Conservation (phyloP, 2,329 filamentous ascomycete species). For the Colletotrichum horii region DNA sequence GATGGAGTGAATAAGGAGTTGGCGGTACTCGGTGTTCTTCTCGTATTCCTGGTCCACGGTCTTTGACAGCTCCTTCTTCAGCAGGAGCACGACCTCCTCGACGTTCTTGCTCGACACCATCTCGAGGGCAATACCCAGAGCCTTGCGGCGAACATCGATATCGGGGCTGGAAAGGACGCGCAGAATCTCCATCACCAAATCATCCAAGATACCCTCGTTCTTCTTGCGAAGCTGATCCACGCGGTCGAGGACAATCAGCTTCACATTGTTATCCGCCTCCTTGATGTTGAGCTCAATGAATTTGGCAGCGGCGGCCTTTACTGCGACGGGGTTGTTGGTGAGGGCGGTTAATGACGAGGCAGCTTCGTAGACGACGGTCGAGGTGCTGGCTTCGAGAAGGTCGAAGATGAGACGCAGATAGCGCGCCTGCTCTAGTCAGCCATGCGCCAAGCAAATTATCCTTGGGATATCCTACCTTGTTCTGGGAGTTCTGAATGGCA, state of each 20-base stretch:
- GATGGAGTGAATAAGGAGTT: constrained; percentile 94
- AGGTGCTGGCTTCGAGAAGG: constrained; percentile 88
- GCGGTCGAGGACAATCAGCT: constrained; percentile 94
- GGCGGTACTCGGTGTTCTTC: constrained; percentile 95
- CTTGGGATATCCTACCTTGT: constrained; percentile 70
- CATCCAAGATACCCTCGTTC: constrained; percentile 90
- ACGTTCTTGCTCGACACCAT: constrained; percentile 99
- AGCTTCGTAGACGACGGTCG: constrained; percentile 96
- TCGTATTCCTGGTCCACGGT: constrained; percentile 99
- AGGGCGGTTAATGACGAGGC: constrained; percentile 92
- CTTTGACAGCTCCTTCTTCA: constrained; percentile 98
- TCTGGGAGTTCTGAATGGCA: constrained; percentile 90
- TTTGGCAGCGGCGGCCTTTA: constrained; percentile 94
- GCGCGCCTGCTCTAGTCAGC: constrained; percentile 63
- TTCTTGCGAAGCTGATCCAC: constrained; percentile 87
- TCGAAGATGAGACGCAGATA: constrained; percentile 97
- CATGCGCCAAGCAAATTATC: background rate
- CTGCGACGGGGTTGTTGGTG: constrained; percentile 94
- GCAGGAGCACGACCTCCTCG: constrained; percentile 91
- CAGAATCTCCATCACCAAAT: constrained; percentile 95
- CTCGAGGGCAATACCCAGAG: constrained; percentile 86
- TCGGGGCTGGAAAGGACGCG: constrained; percentile 94
- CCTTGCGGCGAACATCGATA: constrained; percentile 93
- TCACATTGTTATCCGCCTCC: constrained; percentile 98
- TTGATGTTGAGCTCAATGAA: constrained; percentile 98